A percentile compares a stretch with the other conserved stretches of the same genome.
These are phyloP conservation scores for Solanum medicagineum DNA, from an alignment of 257 asterid genomes.

Conservation along the genomic window DNA sequence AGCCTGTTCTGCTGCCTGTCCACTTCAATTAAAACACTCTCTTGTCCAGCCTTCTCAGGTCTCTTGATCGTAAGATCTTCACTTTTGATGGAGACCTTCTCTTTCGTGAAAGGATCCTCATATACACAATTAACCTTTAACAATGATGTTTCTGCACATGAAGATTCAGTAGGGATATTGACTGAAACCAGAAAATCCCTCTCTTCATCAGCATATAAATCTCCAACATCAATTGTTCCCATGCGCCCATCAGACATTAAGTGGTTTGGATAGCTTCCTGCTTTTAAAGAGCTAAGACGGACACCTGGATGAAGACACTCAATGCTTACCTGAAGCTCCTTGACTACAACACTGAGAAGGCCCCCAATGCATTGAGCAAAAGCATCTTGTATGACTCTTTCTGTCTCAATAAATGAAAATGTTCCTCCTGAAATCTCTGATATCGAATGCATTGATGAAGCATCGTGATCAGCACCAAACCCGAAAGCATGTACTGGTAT, in stretches of 20 bases:
- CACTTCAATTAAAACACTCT: conserved; percentile 58
- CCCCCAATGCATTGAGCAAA: conserved; percentile 99
- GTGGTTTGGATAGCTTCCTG: conserved; percentile 64
- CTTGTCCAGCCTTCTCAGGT: conserved; percentile 26
- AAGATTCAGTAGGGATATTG: conserved; percentile 50
- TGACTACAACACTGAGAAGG: conserved; percentile 82
- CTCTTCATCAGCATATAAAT: conserved; percentile 90
- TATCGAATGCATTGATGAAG: conserved; percentile 83
- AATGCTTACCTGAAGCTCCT: conserved; percentile 45
- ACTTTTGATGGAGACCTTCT: conserved; percentile 29
- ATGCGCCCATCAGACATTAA: conserved; percentile 30
- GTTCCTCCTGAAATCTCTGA: conserved; percentile 96
- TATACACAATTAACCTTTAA: conserved; percentile 56
- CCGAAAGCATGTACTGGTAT: conserved; percentile 93
- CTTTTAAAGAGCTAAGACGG: conserved; percentile 42
- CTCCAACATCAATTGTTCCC: conserved; percentile 75
- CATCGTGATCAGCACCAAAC: conserved; percentile 85
- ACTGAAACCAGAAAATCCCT: conserved; percentile 68
- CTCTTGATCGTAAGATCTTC: conserved; percentile 49
- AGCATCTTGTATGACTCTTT: conserved; percentile 92
- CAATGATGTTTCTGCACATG: conserved; percentile 36
- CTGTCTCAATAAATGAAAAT: conserved; percentile 91
- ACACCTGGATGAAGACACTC: conserved; percentile 48
- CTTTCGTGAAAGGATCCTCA: conserved; percentile 60
- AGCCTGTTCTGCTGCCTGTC: conserved; percentile 81